Evolutionary conservation across 1,284 basidiomycete species (phyloP), one percentile per base, ranked within the genome.

Genomic region (Naganishia albida): DNA sequence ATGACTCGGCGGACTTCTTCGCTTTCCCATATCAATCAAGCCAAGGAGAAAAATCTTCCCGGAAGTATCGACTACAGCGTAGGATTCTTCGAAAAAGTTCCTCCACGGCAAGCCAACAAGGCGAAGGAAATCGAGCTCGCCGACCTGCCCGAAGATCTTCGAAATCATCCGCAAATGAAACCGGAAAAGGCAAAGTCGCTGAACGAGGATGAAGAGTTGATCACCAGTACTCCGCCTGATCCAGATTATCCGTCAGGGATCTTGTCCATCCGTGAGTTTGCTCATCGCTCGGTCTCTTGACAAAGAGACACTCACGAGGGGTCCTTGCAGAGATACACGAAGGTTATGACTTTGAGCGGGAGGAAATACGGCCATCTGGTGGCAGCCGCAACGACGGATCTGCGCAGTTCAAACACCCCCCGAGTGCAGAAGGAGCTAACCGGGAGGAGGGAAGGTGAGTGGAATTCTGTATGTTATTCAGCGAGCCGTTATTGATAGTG

Each of bases 371-470:
- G 4, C 56, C 64, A 2, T 40, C 50, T 3, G 49, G 46, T 28
- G 43, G 64, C 12, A 39, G 56, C 10, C 49, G 46, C 23, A 64
- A 57, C 2, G 26, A 39, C 20, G 51, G 51, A 3, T 62, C 60
- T 4, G 20, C 57, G 2, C 64, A 51, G 10, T 65, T 65, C 56
- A 52, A 51, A 30, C 55, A 65, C 38, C 64, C 64, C 6, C 55
- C 48, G 3, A 50, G 55, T 28, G 44, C 55, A 46, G 64, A 59
- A 43, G 50, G 56, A 23, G 64, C 56, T 16, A 52, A 51, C 3
- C 53, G 46, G 3, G 64, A 65, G 49, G 64, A 65, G 34, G 64
- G 56, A 53, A 56, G 60, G 63, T 64, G 20, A 57, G 55, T 50
- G 4, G n/a, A n/a, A n/a, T n/a, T n/a, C n/a, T 20, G 4, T 2